phyloP scores from a whole-genome alignment of 768 basidiomycete genomes.

The Pleurotus salmoneostramineus region DNA sequence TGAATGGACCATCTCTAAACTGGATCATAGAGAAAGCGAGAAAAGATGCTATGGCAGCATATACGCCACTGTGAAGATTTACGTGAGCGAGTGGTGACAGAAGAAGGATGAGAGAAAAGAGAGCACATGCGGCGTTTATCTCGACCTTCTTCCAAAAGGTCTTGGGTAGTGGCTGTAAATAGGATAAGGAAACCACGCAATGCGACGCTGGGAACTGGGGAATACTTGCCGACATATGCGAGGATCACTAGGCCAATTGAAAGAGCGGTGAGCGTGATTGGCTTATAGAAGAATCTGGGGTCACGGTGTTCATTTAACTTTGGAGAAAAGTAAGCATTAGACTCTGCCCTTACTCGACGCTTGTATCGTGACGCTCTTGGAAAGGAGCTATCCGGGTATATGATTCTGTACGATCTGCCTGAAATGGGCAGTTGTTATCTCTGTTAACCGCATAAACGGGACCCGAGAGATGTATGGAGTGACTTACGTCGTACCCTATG shows the following conservation, averaged over 20 bases:
- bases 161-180: slow-evolving; percentile 64
- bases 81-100: neutral
- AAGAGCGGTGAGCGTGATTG: slow-evolving; percentile 74
- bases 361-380: slow-evolving; percentile 80
- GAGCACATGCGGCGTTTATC: slow-evolving; percentile 81
- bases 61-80: slow-evolving; percentile 54
- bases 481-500: slow-evolving; percentile 82
- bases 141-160: slow-evolving; percentile 78
- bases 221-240: slow-evolving; percentile 50
- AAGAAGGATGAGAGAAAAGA: slow-evolving; percentile 6
- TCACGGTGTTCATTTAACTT: neutral
- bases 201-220: neutral
- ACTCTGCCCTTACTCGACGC: slow-evolving; percentile 62
- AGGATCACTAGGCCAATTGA: slow-evolving; percentile 61
- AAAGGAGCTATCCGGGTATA: slow-evolving; percentile 84
- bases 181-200: neutral
- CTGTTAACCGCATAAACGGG: slow-evolving; percentile 10
- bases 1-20: slow-evolving; percentile 86
- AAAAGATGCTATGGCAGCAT: slow-evolving; percentile 72
- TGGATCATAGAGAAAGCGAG: slow-evolving; percentile 83
- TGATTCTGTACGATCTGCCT: slow-evolving; percentile 82
- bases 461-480: slow-evolving; percentile 10
- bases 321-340: slow-evolving; percentile 11
- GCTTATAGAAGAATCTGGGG: slow-evolving; percentile 81
- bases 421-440: slow-evolving; percentile 13